Percentiles rank a stretch among this genome's conserved stretches.
Conservation (phyloP, 2,329 filamentous ascomycete genomes). For the Aspergillus jensenii region DNA sequence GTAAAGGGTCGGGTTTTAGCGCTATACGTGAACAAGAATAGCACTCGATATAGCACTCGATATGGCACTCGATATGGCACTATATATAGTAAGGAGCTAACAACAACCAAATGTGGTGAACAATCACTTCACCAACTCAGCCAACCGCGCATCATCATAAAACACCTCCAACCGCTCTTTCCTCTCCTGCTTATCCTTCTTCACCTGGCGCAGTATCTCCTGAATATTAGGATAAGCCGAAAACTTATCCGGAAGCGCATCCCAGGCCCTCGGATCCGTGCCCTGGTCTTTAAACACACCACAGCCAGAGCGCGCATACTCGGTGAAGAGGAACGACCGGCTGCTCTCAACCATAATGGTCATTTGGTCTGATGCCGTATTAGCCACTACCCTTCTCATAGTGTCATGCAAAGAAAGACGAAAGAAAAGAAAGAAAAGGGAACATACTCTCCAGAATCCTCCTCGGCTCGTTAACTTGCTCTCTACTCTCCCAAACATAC, state of each 20-base stretch:
- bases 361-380: constrained; percentile 25
- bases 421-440: neutral
- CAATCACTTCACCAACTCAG: constrained; percentile 14
- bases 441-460: constrained; percentile 40
- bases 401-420: too few relatives aligned
- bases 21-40: too few relatives aligned
- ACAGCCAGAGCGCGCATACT: constrained; percentile 26
- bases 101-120: neutral
- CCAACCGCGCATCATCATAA: constrained; percentile 22
- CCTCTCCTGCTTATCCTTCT: constrained; percentile 23
- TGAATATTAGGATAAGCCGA: constrained; percentile 29
- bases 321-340: constrained; percentile 28
- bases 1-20: neutral
- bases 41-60: neutral
- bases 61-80: too few relatives aligned
- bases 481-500: constrained; percentile 47
- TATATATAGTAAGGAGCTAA: neutral
- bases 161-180: constrained; percentile 20
- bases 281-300: constrained; percentile 28
- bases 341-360: constrained; percentile 33
- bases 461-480: constrained; percentile 45
- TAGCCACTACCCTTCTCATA: neutral
- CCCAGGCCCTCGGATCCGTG: constrained; percentile 29
- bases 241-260: constrained; percentile 29
- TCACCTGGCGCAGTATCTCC: constrained; percentile 26